Percentiles rank a stretch among this genome's conserved stretches.
These are phyloP conservation scores for Quercus rubra DNA, from an alignment of 306 rosid genomes.

Conservation along the genomic window DNA sequence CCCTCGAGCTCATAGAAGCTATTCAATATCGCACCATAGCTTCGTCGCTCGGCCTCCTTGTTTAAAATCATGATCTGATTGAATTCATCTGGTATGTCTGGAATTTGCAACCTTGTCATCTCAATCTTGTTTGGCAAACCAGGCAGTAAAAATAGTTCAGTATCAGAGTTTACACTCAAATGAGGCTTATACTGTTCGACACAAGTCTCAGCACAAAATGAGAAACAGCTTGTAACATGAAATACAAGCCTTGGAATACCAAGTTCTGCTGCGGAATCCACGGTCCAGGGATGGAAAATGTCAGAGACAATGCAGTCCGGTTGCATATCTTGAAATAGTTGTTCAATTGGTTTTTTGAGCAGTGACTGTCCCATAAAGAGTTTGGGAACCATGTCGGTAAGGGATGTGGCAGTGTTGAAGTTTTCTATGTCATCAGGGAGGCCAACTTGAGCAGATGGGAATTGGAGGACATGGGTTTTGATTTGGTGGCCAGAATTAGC, in stretches of 20 bases:
- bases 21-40: no score
- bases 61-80: no score
- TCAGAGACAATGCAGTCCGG: conserved; percentile 43
- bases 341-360: conserved; percentile 24
- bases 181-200: conserved; percentile 18
- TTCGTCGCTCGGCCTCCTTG: no score
- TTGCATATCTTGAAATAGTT: background rate
- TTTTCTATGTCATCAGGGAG: conserved; percentile 27
- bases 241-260: conserved; percentile 35
- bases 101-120: conserved; percentile 38
- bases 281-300: conserved; percentile 36
- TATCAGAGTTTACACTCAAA: conserved; percentile 4
- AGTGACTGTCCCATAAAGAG: conserved; percentile 11
- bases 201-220: conserved; percentile 17
- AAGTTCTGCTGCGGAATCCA: conserved; percentile 10
- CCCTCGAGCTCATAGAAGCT: no score
- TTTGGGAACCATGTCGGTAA: background rate
- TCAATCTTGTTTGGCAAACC: conserved; percentile 24
- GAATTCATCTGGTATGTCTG: background rate
- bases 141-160: conserved; percentile 18
- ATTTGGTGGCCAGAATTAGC: conserved; percentile 21
- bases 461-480: conserved; percentile 17
- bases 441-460: conserved; percentile 33
- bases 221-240: conserved; percentile 3
- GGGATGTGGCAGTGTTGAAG: conserved; percentile 18